Base-by-base conservation (phyloP, 1,139 yeast genomes). In the Hansenula sp. region DNA sequence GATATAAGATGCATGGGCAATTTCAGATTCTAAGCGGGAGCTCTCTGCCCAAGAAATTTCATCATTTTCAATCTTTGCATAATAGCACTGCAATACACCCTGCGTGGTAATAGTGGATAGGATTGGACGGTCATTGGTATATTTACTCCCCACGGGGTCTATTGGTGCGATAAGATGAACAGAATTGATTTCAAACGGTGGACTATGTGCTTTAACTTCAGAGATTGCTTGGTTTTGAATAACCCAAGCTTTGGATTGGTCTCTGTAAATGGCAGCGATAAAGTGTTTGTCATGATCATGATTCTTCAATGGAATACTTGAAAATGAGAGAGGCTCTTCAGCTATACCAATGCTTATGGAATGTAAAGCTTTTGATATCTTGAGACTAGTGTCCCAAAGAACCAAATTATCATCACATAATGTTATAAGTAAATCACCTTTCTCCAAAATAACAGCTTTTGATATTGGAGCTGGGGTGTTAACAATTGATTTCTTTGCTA, bases 81-180 rank as follows among this genome's bases (percentile, higher is more conserved):
- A 67, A 65, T 77, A 79, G 13, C 80, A 71, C 35, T 70, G 67
- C n/a, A 87, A 68, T 3, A 66, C 47, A 1, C 96, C 96, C 0
- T 60, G 53, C 1, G 58, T 55, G 16, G 84, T 77, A 7, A 85
- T 78, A 0, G 81, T 70, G 0, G 90, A 75, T 11, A 89, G 59
- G 8, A 86, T 47, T 67, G 78, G 51, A 60, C 72, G 43, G 63
- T 66, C 47, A 60, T 62, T 58, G 40, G 66, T 48, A 53, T 68
- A 62, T 38, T 72, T 55, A 59, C 64, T 72, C 16, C 84, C 84
- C 5, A 80, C 85, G 1, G 87, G 85, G 56, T 88, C 93, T 17
- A 87, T 80, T 0, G 80, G 70, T 1, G 84, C 72, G 8, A 84
- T 76, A 19, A 67, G 62, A 48, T 73, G 72, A 4, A 82, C 62